A percentile compares a stretch with the other conserved stretches of the same genome.
Evolutionary conservation across 108 stramenopile species (phyloP).

Genomic region (Cyclotella baltica): DNA sequence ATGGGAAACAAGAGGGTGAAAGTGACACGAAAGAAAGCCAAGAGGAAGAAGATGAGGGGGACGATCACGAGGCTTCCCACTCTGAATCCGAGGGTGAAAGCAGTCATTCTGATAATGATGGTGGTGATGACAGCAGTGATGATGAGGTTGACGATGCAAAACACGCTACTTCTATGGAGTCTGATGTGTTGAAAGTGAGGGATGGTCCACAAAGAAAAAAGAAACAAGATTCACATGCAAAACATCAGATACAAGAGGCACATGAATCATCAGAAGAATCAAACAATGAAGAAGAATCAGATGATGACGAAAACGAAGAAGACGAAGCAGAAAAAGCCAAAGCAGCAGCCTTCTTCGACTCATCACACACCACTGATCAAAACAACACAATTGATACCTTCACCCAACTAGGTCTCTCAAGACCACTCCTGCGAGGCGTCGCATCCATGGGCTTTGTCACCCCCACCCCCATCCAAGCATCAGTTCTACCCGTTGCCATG

Average conservation of each 20-base stretch:
- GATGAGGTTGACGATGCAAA: slow-evolving; percentile 53
- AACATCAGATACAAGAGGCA: slow-evolving; percentile 24
- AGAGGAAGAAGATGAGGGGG: slow-evolving; percentile 38
- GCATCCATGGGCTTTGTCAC: slow-evolving; percentile 93
- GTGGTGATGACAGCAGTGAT: slow-evolving; percentile 63
- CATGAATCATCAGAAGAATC: slow-evolving; percentile 50
- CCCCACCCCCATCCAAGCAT: slow-evolving; percentile 95
- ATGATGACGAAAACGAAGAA: slow-evolving; percentile 60
- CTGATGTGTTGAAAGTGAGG: slow-evolving; percentile 45
- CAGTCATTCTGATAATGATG: slow-evolving; percentile 28
- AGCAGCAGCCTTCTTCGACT: slow-evolving; percentile 80
- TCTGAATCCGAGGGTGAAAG: slow-evolving; percentile 46
- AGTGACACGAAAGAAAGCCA: slow-evolving; percentile 41
- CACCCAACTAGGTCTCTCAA: slow-evolving; percentile 90
- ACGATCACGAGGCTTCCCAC: slow-evolving; percentile 41
- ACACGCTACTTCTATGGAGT: slow-evolving; percentile 49
- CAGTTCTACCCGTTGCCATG: slow-evolving; percentile 92
- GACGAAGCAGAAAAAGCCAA: slow-evolving; percentile 63
- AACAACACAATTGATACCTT: slow-evolving; percentile 70
- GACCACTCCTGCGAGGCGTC: slow-evolving; percentile 94
- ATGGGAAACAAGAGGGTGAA: slow-evolving; percentile 38
- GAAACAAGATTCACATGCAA: slow-evolving; percentile 50
- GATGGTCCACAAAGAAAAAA: slow-evolving; percentile 35
- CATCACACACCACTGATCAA: slow-evolving; percentile 28
- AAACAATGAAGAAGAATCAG: slow-evolving; percentile 43